Base-by-base conservation (phyloP, 2,329 filamentous ascomycete genomes). In the Sarocladium oryzae region DNA sequence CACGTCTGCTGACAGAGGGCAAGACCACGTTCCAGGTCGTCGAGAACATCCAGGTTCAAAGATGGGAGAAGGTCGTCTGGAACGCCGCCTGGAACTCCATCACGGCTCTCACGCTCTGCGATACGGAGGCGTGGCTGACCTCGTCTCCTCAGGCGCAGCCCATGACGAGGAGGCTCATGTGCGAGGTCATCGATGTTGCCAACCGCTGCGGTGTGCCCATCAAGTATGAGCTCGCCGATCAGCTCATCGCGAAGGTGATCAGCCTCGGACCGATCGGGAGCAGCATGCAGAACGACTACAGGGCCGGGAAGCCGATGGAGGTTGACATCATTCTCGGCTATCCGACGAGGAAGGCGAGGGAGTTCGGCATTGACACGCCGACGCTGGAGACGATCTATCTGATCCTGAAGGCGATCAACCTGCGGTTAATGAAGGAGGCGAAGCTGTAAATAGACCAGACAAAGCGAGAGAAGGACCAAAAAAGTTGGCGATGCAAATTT, bases 251-350 rank as follows among this genome's bases (percentile, higher is more conserved):
- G 58, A 68, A 72, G 65, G 32, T 53, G 9, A 15, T 30, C 8
- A 18, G 37, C 2, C 61, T 78, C 59, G 71, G 70, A 43, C 64
- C 71, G 0, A 69, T 71, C 26, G 60, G 66, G 13, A 72, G 69
- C 48, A 82, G 78, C 57, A 88, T 88, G 85, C 69, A 86, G 58
- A 66, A 84, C 13, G 85, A 88, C 61, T 88, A 84, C 82, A 82
- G 86, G 64, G 74, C 72, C 2, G 80, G 81, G 0, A 74, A 81
- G 60, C 76, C 76, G 36, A 75, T 88, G 74, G 85, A 89, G 70
- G 63, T 88, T 49, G 85, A 88, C 66, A 85, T 86, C 32, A 86
- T 88, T 36, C 62, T 88, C 21, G 85, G 85, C 1, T 88, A 88
- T 61, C 83, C 85, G 1, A 78, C 88, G 26, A 69, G 81, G 56